Conservation (phyloP, 1,284 basidiomycete species). For the Cryptococcus maquisensis region DNA sequence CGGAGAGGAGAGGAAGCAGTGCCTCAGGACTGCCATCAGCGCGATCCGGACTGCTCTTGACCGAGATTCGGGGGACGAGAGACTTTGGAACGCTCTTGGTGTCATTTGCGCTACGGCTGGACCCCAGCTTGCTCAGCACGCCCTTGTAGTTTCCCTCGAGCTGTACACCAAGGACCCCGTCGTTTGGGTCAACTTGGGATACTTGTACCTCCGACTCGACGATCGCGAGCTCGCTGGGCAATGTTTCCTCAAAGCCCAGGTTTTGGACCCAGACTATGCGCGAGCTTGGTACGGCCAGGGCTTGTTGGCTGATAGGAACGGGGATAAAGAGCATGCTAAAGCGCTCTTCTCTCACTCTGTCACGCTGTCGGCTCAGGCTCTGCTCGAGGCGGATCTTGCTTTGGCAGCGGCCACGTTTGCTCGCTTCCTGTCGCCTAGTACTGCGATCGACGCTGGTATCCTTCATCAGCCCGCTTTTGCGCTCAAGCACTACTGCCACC, state of each 20-base stretch:
- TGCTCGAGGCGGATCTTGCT: constrained; percentile 78
- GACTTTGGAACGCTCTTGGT: constrained; percentile 66
- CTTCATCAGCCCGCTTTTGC: constrained; percentile 70
- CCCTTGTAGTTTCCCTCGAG: constrained; percentile 85
- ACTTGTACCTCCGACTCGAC: constrained; percentile 78
- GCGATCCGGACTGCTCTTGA: constrained; percentile 72
- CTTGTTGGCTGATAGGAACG: constrained; percentile 67
- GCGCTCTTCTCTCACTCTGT: constrained; percentile 80
- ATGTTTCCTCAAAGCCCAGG: constrained; percentile 81
- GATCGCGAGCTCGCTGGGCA: constrained; percentile 83
- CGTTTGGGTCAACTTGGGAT: constrained; percentile 84
- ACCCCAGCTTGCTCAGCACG: constrained; percentile 68
- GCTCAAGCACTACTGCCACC: constrained; percentile 69
- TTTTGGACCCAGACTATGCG: constrained; percentile 83
- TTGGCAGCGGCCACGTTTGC: constrained; percentile 65
- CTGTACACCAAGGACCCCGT: constrained; percentile 71
- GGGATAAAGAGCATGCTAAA: constrained; percentile 60
- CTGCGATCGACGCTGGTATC: constrained; percentile 38
- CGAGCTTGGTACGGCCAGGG: constrained; percentile 93
- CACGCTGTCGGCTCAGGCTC: constrained; percentile 60
- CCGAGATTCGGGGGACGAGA: constrained; percentile 66
- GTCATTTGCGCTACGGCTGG: constrained; percentile 39
- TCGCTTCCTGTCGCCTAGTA: constrained; percentile 38
- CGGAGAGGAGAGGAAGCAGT: constrained; percentile 37
- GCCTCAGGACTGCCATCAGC: constrained; percentile 58